Evolutionary conservation across 331 rosid genomes (phyloP), one percentile per base, ranked within the genome.

Genomic region (Acacia concinna): DNA sequence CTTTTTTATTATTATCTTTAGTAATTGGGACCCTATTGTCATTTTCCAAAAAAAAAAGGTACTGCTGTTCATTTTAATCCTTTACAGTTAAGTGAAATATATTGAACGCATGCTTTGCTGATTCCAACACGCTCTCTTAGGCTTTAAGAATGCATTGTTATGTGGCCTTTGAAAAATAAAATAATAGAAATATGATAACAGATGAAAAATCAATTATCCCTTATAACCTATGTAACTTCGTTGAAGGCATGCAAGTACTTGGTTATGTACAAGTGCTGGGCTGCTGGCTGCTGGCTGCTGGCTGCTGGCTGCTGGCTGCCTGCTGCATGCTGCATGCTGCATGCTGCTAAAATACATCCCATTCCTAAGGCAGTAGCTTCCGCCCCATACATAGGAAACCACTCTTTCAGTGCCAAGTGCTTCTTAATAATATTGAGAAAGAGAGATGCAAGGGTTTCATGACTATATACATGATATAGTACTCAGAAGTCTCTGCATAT

Each of bases 101-200:
- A 66, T 40, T 31, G 71, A 46, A 18, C 15, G 30, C 28, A 27
- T 46, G 46, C 23, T 75, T 43, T 68, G 28, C 27, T 34, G 43
- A 52, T 47, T 21, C 17, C 32, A 18, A 41, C 41, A 23, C 68
- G 15, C 54, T 25, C 32, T 66, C 31, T 51, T 2, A 23, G 73
- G 74, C 63, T 32, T 20, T 73, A 35, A 34, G 34, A 38, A 65
- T 74, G 23, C 2, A 80, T 80, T 80, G 70, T 34, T 13, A 20
- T 40, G 25, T 73, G 69, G 75, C 34, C 70, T 52, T 51, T 65
- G 28, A 10, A 14, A 14, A 73, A n/a, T n/a, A 79, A 72, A 25
- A 47, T 64, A 28, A 21, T 40, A 43, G 71, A 68, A 57, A 21
- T 77, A 62, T 75, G 23, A 14, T 40, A 32, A 13, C 34, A 30